phyloP scores from a whole-genome alignment of 306 rosid genomes.

The Astragalus glycyphyllos region DNA sequence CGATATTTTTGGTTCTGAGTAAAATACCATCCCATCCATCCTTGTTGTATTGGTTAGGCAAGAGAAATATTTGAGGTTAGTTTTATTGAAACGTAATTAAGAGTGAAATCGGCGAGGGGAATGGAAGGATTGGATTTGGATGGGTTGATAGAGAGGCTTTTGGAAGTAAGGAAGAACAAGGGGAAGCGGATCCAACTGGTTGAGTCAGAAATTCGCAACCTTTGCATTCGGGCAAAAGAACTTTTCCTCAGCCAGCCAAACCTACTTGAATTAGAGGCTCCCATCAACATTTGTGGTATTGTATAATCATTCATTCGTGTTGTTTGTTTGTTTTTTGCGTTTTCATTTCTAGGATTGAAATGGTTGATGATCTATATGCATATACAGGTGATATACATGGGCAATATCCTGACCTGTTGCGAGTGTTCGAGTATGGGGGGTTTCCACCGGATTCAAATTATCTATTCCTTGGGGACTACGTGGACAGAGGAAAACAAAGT shows the following conservation, averaged over 20 bases:
- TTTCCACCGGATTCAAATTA: slow-evolving; percentile 86
- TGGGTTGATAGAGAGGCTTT: slow-evolving; percentile 71
- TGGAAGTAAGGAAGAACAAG: slow-evolving; percentile 72
- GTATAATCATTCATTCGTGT: too few relatives aligned
- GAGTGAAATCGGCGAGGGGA: slow-evolving; percentile 38
- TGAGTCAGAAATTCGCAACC: slow-evolving; percentile 83
- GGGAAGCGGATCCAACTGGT: slow-evolving; percentile 69
- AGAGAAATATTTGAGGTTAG: too few relatives aligned
- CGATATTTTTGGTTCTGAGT: slow-evolving; percentile 34
- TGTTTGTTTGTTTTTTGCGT: too few relatives aligned
- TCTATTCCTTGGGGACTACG: slow-evolving; percentile 89
- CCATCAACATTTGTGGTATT: slow-evolving; percentile 88
- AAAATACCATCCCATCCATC: too few relatives aligned
- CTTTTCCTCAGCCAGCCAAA: slow-evolving; percentile 78
- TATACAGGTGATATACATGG: slow-evolving; percentile 88
- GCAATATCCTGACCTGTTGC: slow-evolving; percentile 81
- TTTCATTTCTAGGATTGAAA: not conserved
- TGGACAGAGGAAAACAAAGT: slow-evolving; percentile 95
- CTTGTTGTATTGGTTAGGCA: too few relatives aligned
- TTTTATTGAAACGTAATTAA: not conserved
- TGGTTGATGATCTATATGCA: too few relatives aligned
- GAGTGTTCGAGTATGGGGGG: slow-evolving; percentile 81
- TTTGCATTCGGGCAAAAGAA: slow-evolving; percentile 73
- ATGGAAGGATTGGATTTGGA: slow-evolving; percentile 95
- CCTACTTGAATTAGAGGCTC: slow-evolving; percentile 87